Evolutionary conservation across 352 stramenopile genomes (phyloP).

Genomic region (Pythium graminicola): DNA sequence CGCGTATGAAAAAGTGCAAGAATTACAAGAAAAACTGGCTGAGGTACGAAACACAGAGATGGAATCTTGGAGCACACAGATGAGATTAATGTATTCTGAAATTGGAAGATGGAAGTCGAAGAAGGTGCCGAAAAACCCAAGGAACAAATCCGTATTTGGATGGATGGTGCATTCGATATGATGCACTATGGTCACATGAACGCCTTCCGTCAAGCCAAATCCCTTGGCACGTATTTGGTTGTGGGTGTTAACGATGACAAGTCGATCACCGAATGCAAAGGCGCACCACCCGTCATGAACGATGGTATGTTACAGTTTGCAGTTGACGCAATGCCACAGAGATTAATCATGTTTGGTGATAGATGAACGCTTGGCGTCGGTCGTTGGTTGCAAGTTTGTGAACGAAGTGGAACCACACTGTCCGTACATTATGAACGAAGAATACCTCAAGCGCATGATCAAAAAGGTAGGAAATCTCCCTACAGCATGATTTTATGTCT

Average conservation of each 20-base stretch:
- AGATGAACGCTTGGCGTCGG: slow-evolving; percentile 93
- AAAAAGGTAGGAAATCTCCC: slow-evolving; percentile 74
- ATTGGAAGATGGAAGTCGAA: slow-evolving; percentile 67
- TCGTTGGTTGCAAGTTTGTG: slow-evolving; percentile 98
- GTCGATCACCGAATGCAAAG: slow-evolving; percentile 96
- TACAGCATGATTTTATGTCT: too few relatives aligned
- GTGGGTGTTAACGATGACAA: slow-evolving; percentile 98
- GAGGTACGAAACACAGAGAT: slow-evolving; percentile 28
- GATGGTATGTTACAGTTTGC: slow-evolving; percentile 44
- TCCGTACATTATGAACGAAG: slow-evolving; percentile 98
- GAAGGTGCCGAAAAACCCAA: slow-evolving; percentile 54
- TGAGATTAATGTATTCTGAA: not conserved
- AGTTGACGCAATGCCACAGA: not conserved
- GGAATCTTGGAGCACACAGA: too few relatives aligned
- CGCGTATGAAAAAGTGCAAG: slow-evolving; percentile 76
- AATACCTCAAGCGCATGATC: slow-evolving; percentile 97
- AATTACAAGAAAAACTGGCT: slow-evolving; percentile 78
- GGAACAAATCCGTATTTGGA: slow-evolving; percentile 96
- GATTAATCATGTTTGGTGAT: not conserved
- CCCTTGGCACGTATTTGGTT: slow-evolving; percentile 96
- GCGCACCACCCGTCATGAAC: slow-evolving; percentile 93
- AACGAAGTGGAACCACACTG: slow-evolving; percentile 96
- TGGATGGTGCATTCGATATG: slow-evolving; percentile 99
- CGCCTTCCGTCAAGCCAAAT: slow-evolving; percentile 94
- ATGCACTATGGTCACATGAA: slow-evolving; percentile 99